phyloP scores from a whole-genome alignment of 73 alveolate species.

The Symbiodinium pilosum region DNA sequence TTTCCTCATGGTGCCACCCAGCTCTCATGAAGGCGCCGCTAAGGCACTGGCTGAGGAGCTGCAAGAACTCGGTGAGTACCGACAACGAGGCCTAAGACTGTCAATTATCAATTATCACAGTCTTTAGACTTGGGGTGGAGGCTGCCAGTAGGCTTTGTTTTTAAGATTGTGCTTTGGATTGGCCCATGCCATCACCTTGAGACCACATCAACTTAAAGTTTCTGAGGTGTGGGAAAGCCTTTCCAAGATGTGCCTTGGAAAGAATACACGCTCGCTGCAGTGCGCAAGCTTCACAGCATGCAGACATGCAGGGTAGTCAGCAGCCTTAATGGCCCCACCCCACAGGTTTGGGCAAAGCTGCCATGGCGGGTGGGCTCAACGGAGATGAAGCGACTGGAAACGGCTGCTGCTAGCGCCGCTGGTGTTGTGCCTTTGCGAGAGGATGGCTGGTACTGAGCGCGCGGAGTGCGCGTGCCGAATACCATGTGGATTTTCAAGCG shows the following conservation, averaged over 20 bases:
- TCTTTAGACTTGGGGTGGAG: too few relatives aligned
- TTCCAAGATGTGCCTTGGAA: slow-evolving; percentile 43
- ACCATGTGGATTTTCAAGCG: too few relatives aligned
- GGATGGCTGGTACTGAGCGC: too few relatives aligned
- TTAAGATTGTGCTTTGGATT: too few relatives aligned
- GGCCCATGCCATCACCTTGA: too few relatives aligned
- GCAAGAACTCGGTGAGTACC: background rate
- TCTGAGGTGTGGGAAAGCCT: slow-evolving; percentile 47
- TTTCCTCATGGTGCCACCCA: slow-evolving; percentile 52
- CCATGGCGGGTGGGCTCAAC: background rate
- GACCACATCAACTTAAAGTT: too few relatives aligned
- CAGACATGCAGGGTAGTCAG: background rate
- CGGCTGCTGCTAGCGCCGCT: background rate
- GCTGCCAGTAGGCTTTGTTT: too few relatives aligned
- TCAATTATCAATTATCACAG: too few relatives aligned
- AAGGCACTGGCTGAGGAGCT: slow-evolving; percentile 32
- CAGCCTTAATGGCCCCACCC: background rate
- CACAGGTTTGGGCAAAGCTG: slow-evolving; percentile 12
- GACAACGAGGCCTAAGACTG: slow-evolving; percentile 23
- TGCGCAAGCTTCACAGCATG: background rate
- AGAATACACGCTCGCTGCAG: background rate
- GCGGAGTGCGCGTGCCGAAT: too few relatives aligned
- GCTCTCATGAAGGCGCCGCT: slow-evolving; percentile 36
- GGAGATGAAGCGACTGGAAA: background rate
- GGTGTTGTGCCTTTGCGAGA: background rate